Conservation (phyloP, 768 basidiomycete species). For the Auricularia sp. region DNA sequence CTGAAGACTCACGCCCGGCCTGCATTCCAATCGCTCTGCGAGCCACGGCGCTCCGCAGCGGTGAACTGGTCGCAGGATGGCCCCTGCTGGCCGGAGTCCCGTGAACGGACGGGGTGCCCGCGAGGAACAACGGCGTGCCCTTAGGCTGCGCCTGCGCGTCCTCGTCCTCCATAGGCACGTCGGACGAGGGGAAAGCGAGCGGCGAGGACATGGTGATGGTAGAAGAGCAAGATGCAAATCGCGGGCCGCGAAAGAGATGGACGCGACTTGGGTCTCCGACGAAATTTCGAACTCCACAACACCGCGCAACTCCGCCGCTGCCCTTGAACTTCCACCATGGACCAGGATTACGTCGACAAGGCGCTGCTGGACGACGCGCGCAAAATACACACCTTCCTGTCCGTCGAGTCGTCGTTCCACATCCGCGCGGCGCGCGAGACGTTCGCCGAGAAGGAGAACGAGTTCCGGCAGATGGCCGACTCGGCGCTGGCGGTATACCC, state of each 20-base stretch:
- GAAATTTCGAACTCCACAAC: no score
- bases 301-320: no score
- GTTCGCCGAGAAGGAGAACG: background rate
- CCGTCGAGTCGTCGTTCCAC: background rate
- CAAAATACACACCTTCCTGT: background rate
- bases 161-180: slow-evolving; percentile 41
- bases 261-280: background rate
- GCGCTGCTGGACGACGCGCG: background rate
- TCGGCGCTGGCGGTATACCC: background rate
- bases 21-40: slow-evolving; percentile 45
- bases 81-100: slow-evolving; percentile 37
- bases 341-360: background rate
- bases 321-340: background rate
- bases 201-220: slow-evolving; percentile 32
- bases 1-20: slow-evolving; percentile 23
- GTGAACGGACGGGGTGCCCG: slow-evolving; percentile 41
- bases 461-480: background rate
- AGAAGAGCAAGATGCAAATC: background rate
- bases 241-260: background rate
- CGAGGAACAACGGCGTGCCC: slow-evolving; percentile 45
- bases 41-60: slow-evolving; percentile 33
- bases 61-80: slow-evolving; percentile 35
- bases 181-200: slow-evolving; percentile 56
- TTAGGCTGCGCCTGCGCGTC: slow-evolving; percentile 29
- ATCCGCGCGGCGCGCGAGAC: background rate